Evolutionary conservation across 1,284 basidiomycete genomes (phyloP), one percentile per base, ranked within the genome.

Genomic region (Cryptococcus depauperatus): DNA sequence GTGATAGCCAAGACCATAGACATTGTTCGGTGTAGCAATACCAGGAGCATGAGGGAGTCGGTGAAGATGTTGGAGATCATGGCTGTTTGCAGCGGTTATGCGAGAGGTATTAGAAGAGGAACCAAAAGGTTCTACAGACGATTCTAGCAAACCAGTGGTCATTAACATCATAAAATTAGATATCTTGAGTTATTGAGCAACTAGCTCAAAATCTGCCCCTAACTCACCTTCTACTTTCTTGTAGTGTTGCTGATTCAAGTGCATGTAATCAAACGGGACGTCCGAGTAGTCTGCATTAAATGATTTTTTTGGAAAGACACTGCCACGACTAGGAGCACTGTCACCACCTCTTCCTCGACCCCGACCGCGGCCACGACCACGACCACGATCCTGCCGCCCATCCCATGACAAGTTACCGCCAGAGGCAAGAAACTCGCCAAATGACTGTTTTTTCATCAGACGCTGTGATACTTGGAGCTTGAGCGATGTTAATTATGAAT

Each of bases 271-370:
- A 44, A 71, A 62, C 1, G 51, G 47, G 25, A 71, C 59, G 43
- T 59, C 58, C 3, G 56, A 50, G 46, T 69, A 71, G 48, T 69
- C 65, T 13, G 62, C 52, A 23, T 57, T 59, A 37, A 57, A 59
- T 41, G 48, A 50, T 43, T 46, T 33, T 41, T 50, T 50, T 4
- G 18, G 6, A 19, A 46, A 48, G 23, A 52, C 52, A 11, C 54
- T 46, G 19, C 46, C 42, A 16, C 41, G 21, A 0, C 57, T 49
- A 5, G 50, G 50, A 16, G 49, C 39, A 1, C 43, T 26, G 13
- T 37, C 37, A 5, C 48, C 48, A 13, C 54, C 49, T 18, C 53
- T 44, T 21, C 57, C 54, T 11, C 51, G 47, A 23, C 51, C 44
- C 14, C 54, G 41, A 5, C 54, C 44, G 10, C 54, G 43, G 2